These are phyloP conservation scores for Malassezia restricta DNA, from an alignment of 1,284 basidiomycete genomes.

Conservation along the genomic window DNA sequence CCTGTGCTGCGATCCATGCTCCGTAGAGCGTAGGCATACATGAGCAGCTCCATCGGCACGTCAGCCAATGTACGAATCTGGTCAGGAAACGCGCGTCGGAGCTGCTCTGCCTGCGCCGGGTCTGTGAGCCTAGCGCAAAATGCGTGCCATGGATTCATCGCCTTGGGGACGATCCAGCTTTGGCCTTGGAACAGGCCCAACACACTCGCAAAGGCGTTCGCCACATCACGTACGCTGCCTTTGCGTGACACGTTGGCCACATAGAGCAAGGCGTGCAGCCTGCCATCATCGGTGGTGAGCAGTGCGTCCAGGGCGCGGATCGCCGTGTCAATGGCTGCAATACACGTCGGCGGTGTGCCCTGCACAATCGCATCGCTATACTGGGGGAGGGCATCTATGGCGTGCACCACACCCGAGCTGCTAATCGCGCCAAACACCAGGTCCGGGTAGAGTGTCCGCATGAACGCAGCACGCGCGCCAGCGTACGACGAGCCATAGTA, in stretches of 20 bases:
- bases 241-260: constrained; percentile 28
- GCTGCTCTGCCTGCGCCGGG: background rate
- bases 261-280: constrained; percentile 18
- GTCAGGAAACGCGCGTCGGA: background rate
- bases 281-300: constrained; percentile 27
- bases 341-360: constrained; percentile 62
- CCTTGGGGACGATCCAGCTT: background rate
- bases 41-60: background rate
- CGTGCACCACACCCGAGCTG: constrained; percentile 49
- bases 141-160: background rate
- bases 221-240: constrained; percentile 26
- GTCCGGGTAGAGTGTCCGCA: constrained; percentile 73
- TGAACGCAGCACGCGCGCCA: constrained; percentile 83
- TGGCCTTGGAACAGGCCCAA: constrained; percentile 31
- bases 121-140: background rate
- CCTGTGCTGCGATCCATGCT: background rate
- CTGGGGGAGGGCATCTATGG: constrained; percentile 46
- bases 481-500: constrained; percentile 80
- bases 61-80: background rate
- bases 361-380: constrained; percentile 55
- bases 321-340: constrained; percentile 56
- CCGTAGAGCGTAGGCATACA: background rate
- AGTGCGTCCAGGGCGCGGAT: constrained; percentile 33
- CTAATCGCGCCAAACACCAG: constrained; percentile 83
- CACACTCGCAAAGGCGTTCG: constrained; percentile 28